Evolutionary conservation across 192 early-diverging fungal genomes (phyloP).

Genomic region (Spizellomyces punctatus): DNA sequence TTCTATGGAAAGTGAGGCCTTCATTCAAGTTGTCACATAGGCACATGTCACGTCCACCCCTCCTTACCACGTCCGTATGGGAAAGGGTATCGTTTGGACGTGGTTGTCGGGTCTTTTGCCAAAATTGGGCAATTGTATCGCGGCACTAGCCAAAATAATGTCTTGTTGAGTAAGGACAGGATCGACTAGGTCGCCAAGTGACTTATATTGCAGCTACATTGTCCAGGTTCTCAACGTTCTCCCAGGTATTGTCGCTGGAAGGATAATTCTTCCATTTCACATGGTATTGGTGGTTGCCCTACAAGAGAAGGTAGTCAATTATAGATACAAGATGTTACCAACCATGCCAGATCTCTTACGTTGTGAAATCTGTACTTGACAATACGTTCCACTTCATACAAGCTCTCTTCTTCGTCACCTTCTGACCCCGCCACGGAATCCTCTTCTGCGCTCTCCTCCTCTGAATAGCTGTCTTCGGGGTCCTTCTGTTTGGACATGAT

Average conservation of each 20-base stretch:
- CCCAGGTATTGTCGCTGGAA: conserved; percentile 2
- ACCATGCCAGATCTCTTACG: not conserved
- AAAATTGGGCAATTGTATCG: conserved; percentile 1
- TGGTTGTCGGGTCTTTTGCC: not conserved
- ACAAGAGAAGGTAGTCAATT: not conserved
- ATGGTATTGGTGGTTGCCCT: conserved; percentile 8
- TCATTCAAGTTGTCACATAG: too few relatives aligned
- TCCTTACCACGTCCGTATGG: not conserved
- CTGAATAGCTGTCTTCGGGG: not conserved
- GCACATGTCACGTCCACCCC: too few relatives aligned
- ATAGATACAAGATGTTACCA: too few relatives aligned
- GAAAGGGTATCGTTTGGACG: not conserved
- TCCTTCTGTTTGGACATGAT: not conserved
- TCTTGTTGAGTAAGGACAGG: too few relatives aligned
- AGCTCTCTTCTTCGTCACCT: not conserved
- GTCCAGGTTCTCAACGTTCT: not conserved
- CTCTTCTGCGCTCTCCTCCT: not conserved
- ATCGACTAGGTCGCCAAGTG: too few relatives aligned
- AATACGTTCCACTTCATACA: not conserved
- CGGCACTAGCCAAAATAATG: not conserved
- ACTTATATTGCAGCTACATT: not conserved
- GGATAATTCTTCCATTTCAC: conserved; percentile 8
- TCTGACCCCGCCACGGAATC: not conserved
- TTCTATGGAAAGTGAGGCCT: too few relatives aligned
- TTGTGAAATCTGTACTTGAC: not conserved